These are phyloP conservation scores for Sporisorium iseilematis-ciliati DNA, from an alignment of 1,284 basidiomycete species.

Conservation along the genomic window DNA sequence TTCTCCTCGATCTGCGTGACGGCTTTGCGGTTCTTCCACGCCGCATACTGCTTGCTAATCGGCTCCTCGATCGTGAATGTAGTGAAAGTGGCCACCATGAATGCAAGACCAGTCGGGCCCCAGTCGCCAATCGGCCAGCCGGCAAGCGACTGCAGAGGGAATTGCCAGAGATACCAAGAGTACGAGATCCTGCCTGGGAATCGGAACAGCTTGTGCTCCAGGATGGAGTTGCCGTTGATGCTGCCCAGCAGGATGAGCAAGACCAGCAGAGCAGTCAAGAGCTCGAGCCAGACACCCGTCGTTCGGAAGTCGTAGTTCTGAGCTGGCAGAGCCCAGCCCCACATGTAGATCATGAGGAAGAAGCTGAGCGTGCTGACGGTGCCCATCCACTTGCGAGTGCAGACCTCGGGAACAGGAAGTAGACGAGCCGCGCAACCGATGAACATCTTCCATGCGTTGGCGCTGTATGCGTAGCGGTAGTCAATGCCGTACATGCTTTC, in stretches of 20 bases:
- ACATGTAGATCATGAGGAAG: constrained; percentile 25
- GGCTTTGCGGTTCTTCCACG: constrained; percentile 27
- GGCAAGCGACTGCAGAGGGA: constrained; percentile 33
- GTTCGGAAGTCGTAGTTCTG: constrained; percentile 29
- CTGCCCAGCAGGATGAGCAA: constrained; percentile 27
- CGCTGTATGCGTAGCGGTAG: constrained; percentile 35
- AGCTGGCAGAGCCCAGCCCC: constrained; percentile 16
- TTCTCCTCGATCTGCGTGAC: constrained; percentile 12
- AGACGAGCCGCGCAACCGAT: constrained; percentile 36
- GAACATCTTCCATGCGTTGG: constrained; percentile 45
- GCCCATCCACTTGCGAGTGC: constrained; percentile 21
- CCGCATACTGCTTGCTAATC: constrained; percentile 36
- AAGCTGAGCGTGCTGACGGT: constrained; percentile 21
- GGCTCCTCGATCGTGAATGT: constrained; percentile 45
- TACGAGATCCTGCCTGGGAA: constrained; percentile 43
- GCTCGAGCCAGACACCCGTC: constrained; percentile 31
- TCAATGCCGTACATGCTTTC: constrained; percentile 32
- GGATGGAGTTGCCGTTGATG: constrained; percentile 42
- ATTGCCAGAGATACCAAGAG: constrained; percentile 44
- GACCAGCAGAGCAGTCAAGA: constrained; percentile 16
- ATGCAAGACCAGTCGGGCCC: constrained; percentile 34
- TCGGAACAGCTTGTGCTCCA: constrained; percentile 34
- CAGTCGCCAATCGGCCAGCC: constrained; percentile 28
- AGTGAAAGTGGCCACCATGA: constrained; percentile 34
- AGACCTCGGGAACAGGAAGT: constrained; percentile 23